Conservation (phyloP, 2,329 filamentous ascomycete species). For the Myriosclerotinia scirpicola region DNA sequence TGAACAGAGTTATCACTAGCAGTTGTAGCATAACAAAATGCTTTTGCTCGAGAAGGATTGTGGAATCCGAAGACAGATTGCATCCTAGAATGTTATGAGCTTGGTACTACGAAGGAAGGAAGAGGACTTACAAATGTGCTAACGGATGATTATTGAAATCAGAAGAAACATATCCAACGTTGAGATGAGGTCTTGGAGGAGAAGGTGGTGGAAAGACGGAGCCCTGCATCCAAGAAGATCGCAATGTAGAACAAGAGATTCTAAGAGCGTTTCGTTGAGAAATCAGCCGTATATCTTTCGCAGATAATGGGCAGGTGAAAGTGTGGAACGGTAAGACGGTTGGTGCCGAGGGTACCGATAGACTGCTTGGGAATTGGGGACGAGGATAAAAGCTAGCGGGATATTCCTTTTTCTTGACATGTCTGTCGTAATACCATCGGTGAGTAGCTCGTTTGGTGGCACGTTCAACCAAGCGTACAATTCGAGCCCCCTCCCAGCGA, state of each 20-base stretch:
- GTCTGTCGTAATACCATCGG: slow-evolving; percentile 84
- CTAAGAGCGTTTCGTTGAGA: slow-evolving; percentile 92
- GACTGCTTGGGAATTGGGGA: slow-evolving; percentile 67
- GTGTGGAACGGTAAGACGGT: slow-evolving; percentile 97
- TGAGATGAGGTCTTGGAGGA: slow-evolving; percentile 80
- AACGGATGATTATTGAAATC: slow-evolving; percentile 99
- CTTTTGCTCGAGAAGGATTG: slow-evolving; percentile 68
- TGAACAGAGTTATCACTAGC: slow-evolving; percentile 85
- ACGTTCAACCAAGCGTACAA: slow-evolving; percentile 82
- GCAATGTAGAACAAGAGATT: slow-evolving; percentile 87
- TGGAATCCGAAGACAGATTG: slow-evolving; percentile 97
- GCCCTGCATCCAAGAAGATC: slow-evolving; percentile 79
- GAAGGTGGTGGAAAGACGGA: slow-evolving; percentile 82
- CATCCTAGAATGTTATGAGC: slow-evolving; percentile 57
- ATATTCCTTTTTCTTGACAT: slow-evolving; percentile 61
- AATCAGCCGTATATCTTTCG: slow-evolving; percentile 88
- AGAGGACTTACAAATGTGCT: slow-evolving; percentile 68
- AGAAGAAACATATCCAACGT: slow-evolving; percentile 93
- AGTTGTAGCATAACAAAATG: slow-evolving; percentile 95
- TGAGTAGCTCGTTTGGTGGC: slow-evolving; percentile 74
- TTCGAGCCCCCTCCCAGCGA: slow-evolving; percentile 83
- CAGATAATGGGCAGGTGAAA: slow-evolving; percentile 90
- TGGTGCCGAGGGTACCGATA: slow-evolving; percentile 82
- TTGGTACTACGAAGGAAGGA: neutral
- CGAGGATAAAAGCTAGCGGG: slow-evolving; percentile 63